Conservation (phyloP, 352 stramenopile species). For the Aphanomyces invadans region DNA sequence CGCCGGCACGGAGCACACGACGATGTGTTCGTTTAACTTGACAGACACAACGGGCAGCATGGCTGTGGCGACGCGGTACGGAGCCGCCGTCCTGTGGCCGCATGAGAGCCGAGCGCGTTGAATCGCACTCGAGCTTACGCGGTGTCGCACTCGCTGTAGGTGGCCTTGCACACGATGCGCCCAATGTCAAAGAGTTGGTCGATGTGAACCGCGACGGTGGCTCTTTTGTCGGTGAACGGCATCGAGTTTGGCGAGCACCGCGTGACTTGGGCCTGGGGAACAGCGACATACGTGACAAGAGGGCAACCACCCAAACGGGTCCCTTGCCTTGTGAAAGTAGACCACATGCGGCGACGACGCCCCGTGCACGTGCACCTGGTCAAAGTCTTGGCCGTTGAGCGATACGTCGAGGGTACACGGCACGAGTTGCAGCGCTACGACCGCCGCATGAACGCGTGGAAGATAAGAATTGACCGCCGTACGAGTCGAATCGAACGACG, state of each 20-base stretch:
- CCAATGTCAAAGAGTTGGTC: conserved; percentile 28
- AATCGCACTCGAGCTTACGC: background rate
- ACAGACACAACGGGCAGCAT: background rate
- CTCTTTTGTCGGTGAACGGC: conserved; percentile 31
- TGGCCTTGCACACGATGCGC: background rate
- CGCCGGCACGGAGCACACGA: background rate
- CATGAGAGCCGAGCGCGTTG: background rate
- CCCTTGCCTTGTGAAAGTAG: conserved; percentile 34
- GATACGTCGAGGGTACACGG: conserved; percentile 46
- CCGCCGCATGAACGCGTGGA: background rate
- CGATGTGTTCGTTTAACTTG: conserved; percentile 3
- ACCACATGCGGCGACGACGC: conserved; percentile 30
- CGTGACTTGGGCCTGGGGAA: too few relatives aligned
- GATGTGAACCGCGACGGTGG: conserved; percentile 38
- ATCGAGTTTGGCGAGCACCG: conserved; percentile 51
- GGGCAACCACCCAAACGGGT: background rate
- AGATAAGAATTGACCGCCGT: background rate
- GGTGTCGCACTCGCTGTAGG: background rate
- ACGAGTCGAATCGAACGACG: background rate
- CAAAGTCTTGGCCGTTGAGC: conserved; percentile 48
- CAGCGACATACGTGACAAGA: conserved; percentile 19
- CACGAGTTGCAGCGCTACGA: conserved; percentile 25
- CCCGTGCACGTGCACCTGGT: conserved; percentile 30
- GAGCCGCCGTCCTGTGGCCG: background rate
- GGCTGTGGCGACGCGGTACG: background rate